Percentiles rank a stretch among this genome's conserved stretches.
Evolutionary conservation across 305 asterid species (phyloP).

Genomic region (Nicotiana rustica): DNA sequence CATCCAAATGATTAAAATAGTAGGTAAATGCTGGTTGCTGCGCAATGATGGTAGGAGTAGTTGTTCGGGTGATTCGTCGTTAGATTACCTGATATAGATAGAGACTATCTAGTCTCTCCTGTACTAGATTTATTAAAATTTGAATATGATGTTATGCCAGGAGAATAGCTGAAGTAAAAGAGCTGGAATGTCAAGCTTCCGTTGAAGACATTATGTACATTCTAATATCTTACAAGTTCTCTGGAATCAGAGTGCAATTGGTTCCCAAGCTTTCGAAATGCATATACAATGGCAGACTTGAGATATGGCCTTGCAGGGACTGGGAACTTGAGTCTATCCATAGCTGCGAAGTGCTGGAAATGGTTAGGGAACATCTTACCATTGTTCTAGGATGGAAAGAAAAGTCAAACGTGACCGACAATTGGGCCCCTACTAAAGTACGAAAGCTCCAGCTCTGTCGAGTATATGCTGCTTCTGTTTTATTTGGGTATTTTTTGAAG

Average conservation of each 20-base stretch:
- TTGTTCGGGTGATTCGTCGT: constrained; percentile 3
- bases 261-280: constrained; percentile 81
- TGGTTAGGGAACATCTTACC: constrained; percentile 75
- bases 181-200: constrained; percentile 58
- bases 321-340: constrained; percentile 92
- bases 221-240: constrained; percentile 59
- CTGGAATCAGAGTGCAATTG: constrained; percentile 67
- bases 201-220: constrained; percentile 81
- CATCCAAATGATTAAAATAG: background rate
- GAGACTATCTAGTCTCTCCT: background rate
- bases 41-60: background rate
- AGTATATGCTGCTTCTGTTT: constrained; percentile 67
- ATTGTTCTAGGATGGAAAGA: constrained; percentile 58
- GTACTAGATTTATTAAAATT: constrained; percentile 45
- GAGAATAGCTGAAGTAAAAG: constrained; percentile 72
- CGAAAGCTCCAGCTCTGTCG: constrained; percentile 57
- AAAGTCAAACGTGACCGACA: constrained; percentile 56
- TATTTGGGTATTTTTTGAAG: constrained; percentile 83
- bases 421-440: constrained; percentile 64
- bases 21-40: constrained; percentile 9
- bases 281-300: constrained; percentile 68
- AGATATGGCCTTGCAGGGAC: constrained; percentile 78
- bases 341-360: constrained; percentile 64
- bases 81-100: background rate
- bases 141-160: constrained; percentile 50